Base-by-base conservation (phyloP, 257 asterid genomes). In the Prunella vulgaris region DNA sequence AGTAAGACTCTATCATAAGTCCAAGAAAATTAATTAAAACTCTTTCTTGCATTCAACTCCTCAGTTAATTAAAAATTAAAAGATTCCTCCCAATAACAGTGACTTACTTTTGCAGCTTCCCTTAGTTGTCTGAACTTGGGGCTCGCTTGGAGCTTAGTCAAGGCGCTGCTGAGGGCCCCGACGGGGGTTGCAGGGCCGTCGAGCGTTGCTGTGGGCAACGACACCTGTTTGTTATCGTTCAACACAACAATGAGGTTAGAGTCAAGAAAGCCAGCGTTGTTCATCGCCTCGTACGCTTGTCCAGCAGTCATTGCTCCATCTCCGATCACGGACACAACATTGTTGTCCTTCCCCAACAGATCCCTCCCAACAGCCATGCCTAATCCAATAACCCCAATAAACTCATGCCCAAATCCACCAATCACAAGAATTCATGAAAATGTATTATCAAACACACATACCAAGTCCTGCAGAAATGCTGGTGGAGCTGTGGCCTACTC, bases 401-500 rank as follows among this genome's bases (percentile, higher is more conserved):
- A 37, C 8, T 7, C 17, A 38, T 7, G 10, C 8, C 8, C 12
- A 1, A n/a, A 21, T 40, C n/a, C 14, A 24, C 20, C 0, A 8
- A n/a, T 14, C 14, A 15, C 3, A 27, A 32, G 24, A 32, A 67
- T 5, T 20, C 14, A n/a, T 1, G 62, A 28, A 60, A 70, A 68
- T 35, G 20, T 33, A 30, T 7, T 35, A 2, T 35, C 18, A 1
- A 5, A 30, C 10, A 48, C 1, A 22, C 32, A 10, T 81, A 87
- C 96, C 97, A 49, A 90, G 84, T 60, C 97, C 97, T 62, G 97
- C 92, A 64, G 97, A 89, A 12, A 90, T 90, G 81, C 95, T 90
- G 0, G 95, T 90, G 21, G 93, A 90, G 78, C 96, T 87, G 59
- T 90, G 96, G 22, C 96, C 96, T n/a, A 83, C 89, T 35, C 95